Percentiles rank a stretch among this genome's conserved stretches.
Conservation (phyloP, 495 filamentous ascomycete species). For the Acidiella bohemica region DNA sequence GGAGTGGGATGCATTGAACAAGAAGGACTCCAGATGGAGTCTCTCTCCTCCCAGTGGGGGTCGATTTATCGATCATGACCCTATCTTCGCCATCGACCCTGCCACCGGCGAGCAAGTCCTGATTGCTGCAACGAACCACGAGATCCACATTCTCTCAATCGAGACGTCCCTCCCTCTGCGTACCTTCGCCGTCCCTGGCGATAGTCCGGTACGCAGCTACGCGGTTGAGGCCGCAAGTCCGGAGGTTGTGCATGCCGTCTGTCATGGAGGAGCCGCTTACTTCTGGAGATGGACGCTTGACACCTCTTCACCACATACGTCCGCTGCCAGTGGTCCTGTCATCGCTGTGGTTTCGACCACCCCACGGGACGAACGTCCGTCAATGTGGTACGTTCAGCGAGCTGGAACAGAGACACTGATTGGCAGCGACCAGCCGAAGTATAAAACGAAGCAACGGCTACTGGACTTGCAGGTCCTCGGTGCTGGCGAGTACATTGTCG, state of each 20-base stretch:
- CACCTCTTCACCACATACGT: not conserved
- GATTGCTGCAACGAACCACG: slow-evolving; percentile 46
- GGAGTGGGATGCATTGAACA: slow-evolving; percentile 1
- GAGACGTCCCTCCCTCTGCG: slow-evolving; percentile 65
- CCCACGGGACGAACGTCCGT: not conserved
- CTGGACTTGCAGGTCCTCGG: slow-evolving; percentile 26
- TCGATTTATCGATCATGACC: slow-evolving; percentile 57
- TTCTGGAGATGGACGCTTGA: slow-evolving; percentile 53
- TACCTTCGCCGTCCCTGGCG: slow-evolving; percentile 33
- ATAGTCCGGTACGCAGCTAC: slow-evolving; percentile 37
- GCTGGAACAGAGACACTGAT: not conserved
- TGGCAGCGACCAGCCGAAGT: slow-evolving; percentile 7
- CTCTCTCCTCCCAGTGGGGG: slow-evolving; percentile 51
- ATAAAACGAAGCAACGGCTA: slow-evolving; percentile 13
- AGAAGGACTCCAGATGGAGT: slow-evolving; percentile 35
- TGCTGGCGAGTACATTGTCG: slow-evolving; percentile 4
- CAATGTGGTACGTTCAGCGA: not conserved
- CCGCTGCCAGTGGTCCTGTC: not conserved
- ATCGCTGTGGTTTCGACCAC: not conserved
- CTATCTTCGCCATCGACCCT: slow-evolving; percentile 66
- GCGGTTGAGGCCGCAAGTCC: slow-evolving; percentile 43
- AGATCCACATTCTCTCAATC: slow-evolving; percentile 69
- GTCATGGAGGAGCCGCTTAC: slow-evolving; percentile 49
- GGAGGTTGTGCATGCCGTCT: slow-evolving; percentile 56
- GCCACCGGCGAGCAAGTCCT: slow-evolving; percentile 32